Evolutionary conservation across 2,329 filamentous ascomycete genomes (phyloP).

Genomic region (Falciphora oryzae): DNA sequence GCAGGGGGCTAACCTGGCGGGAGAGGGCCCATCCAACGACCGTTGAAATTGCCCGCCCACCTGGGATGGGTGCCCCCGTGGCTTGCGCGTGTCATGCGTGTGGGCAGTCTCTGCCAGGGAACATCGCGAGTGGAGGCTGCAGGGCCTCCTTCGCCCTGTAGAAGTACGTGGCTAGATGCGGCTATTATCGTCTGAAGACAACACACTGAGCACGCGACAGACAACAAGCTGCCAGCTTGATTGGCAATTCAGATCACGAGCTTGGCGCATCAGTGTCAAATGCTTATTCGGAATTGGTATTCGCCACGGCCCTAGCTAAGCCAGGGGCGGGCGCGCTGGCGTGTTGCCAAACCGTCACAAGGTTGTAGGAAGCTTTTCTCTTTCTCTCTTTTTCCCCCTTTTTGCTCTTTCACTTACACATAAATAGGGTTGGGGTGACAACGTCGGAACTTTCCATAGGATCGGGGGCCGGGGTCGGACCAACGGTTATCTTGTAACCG

Average conservation of each 20-base stretch:
- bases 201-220: too few relatives aligned
- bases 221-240: too few relatives aligned
- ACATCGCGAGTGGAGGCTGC: background rate
- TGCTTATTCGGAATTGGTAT: too few relatives aligned
- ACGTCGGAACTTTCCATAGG: background rate
- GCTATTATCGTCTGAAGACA: too few relatives aligned
- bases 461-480: background rate
- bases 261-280: background rate
- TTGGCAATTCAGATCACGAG: too few relatives aligned
- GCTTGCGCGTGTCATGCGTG: background rate
- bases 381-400: background rate
- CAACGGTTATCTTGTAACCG: background rate
- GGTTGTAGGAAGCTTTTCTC: background rate
- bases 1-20: too few relatives aligned
- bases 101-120: too few relatives aligned
- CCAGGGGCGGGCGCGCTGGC: background rate
- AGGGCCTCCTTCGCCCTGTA: background rate
- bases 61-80: background rate
- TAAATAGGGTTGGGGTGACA: too few relatives aligned
- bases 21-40: too few relatives aligned
- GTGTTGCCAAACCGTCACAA: background rate
- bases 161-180: too few relatives aligned
- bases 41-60: too few relatives aligned
- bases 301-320: too few relatives aligned
- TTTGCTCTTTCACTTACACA: background rate